Evolutionary conservation across 2,329 filamentous ascomycete genomes (phyloP).

Genomic region (Allantophomopsis cytisporea): DNA sequence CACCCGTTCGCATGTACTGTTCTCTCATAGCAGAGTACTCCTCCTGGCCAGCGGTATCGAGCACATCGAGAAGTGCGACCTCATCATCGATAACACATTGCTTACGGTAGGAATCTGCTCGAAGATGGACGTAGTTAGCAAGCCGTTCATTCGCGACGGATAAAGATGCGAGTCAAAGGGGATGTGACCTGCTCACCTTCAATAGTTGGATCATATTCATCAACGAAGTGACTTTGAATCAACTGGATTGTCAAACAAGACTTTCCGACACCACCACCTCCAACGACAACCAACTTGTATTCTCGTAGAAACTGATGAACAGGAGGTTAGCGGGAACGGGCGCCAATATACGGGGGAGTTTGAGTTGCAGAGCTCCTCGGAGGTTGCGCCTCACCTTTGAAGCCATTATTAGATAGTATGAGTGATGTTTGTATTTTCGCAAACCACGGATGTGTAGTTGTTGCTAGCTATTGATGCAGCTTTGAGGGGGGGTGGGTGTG

Average conservation of each 20-base stretch:
- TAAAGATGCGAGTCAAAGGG: background rate
- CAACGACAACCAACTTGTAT: conserved; percentile 94
- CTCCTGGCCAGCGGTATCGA: conserved; percentile 96
- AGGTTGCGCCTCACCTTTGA: conserved; percentile 1
- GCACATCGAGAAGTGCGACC: conserved; percentile 90
- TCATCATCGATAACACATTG: conserved; percentile 98
- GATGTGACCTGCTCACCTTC: conserved; percentile 50
- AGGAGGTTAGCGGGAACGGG: background rate
- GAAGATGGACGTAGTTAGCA: conserved; percentile 1
- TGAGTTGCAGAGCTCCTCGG: background rate
- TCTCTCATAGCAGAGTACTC: conserved; percentile 99
- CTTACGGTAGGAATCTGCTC: conserved; percentile 94
- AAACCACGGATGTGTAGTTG: too few relatives aligned
- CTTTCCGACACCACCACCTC: conserved; percentile 96
- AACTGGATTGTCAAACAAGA: conserved; percentile 97
- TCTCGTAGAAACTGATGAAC: conserved; percentile 62
- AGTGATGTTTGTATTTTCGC: too few relatives aligned
- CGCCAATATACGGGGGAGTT: too few relatives aligned
- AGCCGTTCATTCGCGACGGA: conserved; percentile 5
- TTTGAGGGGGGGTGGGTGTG: too few relatives aligned
- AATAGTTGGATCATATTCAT: conserved; percentile 98
- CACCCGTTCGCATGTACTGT: conserved; percentile 98
- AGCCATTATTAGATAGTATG: background rate
- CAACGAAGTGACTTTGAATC: conserved; percentile 92
- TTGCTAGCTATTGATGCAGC: too few relatives aligned